phyloP scores from a whole-genome alignment of 805 yeast species.

The Monosporozyma solicola region DNA sequence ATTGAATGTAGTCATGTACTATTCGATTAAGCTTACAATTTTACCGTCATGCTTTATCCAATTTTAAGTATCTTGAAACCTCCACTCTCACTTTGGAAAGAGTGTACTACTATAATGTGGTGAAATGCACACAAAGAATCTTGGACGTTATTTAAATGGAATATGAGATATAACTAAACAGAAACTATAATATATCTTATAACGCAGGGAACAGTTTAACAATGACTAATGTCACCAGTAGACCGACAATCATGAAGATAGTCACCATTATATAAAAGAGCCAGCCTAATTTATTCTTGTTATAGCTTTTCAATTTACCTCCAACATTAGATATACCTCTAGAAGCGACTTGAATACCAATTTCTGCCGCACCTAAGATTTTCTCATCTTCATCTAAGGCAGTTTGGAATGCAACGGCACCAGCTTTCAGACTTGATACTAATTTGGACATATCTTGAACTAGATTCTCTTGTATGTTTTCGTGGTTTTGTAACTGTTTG shows the following conservation, averaged over 20 bases:
- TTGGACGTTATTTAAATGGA: too few species aligned
- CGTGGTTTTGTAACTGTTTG: conserved; percentile 31
- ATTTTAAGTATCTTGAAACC: too few species aligned
- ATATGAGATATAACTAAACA: not conserved
- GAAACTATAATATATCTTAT: conserved; percentile 1
- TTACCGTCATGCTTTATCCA: too few species aligned
- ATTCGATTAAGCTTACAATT: too few species aligned
- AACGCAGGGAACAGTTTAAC: conserved; percentile 35
- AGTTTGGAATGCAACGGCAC: conserved; percentile 34
- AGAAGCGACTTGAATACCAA: conserved; percentile 34
- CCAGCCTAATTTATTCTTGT: conserved; percentile 25
- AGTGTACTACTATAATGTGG: too few species aligned
- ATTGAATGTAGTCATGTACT: too few species aligned
- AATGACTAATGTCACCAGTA: conserved; percentile 29
- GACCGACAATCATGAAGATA: conserved; percentile 24
- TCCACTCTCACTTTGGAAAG: too few species aligned
- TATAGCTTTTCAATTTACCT: conserved; percentile 26
- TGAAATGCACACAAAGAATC: too few species aligned
- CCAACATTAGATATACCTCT: conserved; percentile 27
- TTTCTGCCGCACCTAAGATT: conserved; percentile 34
- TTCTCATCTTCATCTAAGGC: conserved; percentile 33
- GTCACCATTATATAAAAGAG: conserved; percentile 22
- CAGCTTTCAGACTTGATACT: conserved; percentile 31
- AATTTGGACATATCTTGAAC: conserved; percentile 33
- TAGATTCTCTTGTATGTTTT: conserved; percentile 31